A percentile compares a stretch with the other conserved stretches of the same genome.
These are phyloP conservation scores for Zygnema circumcarinatum DNA, from an alignment of 139 green algal genomes.

Conservation along the genomic window DNA sequence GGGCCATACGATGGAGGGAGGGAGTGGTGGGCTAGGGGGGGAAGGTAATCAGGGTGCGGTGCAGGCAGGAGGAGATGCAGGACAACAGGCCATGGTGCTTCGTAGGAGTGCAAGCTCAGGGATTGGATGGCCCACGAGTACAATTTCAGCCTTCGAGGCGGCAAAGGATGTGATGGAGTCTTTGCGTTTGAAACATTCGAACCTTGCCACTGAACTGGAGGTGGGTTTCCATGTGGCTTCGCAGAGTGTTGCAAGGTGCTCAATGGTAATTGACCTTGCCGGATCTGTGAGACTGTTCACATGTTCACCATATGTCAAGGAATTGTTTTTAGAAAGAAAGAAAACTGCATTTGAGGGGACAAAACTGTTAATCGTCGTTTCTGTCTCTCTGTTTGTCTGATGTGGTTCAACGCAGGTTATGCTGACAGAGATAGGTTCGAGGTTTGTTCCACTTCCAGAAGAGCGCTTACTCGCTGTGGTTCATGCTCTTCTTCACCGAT, in stretches of 20 bases:
- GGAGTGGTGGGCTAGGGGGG: neutral
- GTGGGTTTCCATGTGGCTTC: no score
- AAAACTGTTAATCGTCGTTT: no score
- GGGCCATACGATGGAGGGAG: constrained; percentile 10
- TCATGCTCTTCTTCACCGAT: constrained; percentile 90
- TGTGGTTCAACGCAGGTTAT: constrained; percentile 67
- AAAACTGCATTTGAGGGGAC: no score
- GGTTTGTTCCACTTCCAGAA: constrained; percentile 85
- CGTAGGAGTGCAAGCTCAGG: constrained; percentile 26
- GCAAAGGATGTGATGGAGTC: constrained; percentile 70
- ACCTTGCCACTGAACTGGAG: constrained; percentile 57
- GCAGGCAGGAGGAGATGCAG: neutral
- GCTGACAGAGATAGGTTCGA: constrained; percentile 73
- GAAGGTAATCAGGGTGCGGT: neutral
- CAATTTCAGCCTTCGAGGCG: constrained; percentile 68
- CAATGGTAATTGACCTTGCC: no score
- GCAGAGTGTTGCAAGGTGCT: no score
- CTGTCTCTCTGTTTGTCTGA: no score
- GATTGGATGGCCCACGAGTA: constrained; percentile 66
- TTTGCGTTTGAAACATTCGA: constrained; percentile 50
- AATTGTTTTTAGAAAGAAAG: no score
- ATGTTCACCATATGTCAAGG: no score
- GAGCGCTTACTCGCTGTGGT: constrained; percentile 94
- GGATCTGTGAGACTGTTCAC: no score
- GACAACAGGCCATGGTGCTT: neutral